A percentile compares a stretch with the other conserved stretches of the same genome.
Evolutionary conservation across 352 stramenopile genomes (phyloP).

Genomic region (Paralagenidium karlingii): DNA sequence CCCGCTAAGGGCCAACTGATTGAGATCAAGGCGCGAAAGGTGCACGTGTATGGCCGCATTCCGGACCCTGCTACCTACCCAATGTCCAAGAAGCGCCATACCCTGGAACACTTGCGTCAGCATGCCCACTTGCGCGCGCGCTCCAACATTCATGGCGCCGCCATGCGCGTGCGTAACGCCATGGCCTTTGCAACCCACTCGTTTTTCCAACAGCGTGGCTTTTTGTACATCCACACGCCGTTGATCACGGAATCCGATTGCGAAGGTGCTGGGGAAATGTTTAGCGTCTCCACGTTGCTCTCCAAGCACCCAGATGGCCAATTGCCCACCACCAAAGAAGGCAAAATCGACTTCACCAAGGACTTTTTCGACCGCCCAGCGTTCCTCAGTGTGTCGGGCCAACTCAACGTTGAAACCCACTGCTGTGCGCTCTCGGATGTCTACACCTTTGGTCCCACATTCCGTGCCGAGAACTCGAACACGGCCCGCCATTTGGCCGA

Average conservation of each 20-base stretch:
- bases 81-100: conserved; percentile 89
- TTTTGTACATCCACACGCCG: conserved; percentile 92
- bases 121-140: conserved; percentile 89
- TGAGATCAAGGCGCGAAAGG: conserved; percentile 84
- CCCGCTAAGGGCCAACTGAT: conserved; percentile 86
- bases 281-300: conserved; percentile 89
- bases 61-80: conserved; percentile 84
- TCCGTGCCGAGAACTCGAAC: conserved; percentile 98
- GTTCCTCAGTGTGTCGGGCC: conserved; percentile 93
- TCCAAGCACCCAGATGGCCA: conserved; percentile 65
- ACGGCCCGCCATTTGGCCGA: conserved; percentile 95
- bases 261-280: conserved; percentile 97
- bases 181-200: conserved; percentile 89
- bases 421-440: conserved; percentile 76
- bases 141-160: conserved; percentile 85
- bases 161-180: conserved; percentile 88
- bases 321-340: conserved; percentile 33
- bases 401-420: conserved; percentile 94
- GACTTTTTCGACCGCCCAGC: conserved; percentile 86
- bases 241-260: conserved; percentile 96
- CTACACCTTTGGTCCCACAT: conserved; percentile 99
- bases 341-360: conserved; percentile 80
- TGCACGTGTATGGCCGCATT: conserved; percentile 77
- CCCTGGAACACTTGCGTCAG: conserved; percentile 87
- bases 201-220: conserved; percentile 89